phyloP scores from a whole-genome alignment of 805 yeast genomes.

The Myxozyma vanderwaltii region DNA sequence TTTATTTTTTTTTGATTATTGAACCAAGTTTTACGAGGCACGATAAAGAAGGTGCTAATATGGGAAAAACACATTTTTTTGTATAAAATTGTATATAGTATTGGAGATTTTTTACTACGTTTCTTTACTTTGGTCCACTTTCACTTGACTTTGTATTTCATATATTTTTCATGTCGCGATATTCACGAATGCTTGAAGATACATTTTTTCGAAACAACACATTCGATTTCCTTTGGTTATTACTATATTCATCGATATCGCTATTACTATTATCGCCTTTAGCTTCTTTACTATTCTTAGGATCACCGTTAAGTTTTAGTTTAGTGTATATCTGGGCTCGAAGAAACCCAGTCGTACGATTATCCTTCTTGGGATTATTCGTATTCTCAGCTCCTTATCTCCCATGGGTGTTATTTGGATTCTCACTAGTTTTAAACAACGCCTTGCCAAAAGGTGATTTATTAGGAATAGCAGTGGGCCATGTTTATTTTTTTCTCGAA shows the following conservation, averaged over 20 bases:
- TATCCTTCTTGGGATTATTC: slow-evolving; percentile 48
- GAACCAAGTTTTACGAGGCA: background rate
- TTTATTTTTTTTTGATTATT: background rate
- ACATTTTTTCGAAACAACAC: slow-evolving; percentile 40
- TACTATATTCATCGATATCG: slow-evolving; percentile 40
- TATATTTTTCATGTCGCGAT: slow-evolving; percentile 45
- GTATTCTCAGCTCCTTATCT: slow-evolving; percentile 49
- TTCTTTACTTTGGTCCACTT: slow-evolving; percentile 49
- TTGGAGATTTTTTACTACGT: slow-evolving; percentile 48
- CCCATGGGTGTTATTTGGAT: slow-evolving; percentile 46
- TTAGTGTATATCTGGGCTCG: slow-evolving; percentile 53
- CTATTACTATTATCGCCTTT: slow-evolving; percentile 43
- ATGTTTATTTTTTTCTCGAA: slow-evolving; percentile 46
- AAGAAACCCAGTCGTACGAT: slow-evolving; percentile 47
- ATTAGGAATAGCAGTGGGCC: slow-evolving; percentile 50
- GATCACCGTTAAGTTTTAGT: slow-evolving; percentile 45
- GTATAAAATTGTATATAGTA: slow-evolving; percentile 34
- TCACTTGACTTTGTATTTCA: slow-evolving; percentile 44
- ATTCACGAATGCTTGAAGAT: slow-evolving; percentile 48
- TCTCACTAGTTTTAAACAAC: slow-evolving; percentile 36
- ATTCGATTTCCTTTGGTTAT: slow-evolving; percentile 47
- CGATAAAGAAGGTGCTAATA: too few species aligned
- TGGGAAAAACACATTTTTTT: too few species aligned
- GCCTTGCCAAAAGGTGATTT: slow-evolving; percentile 38
- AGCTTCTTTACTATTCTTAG: slow-evolving; percentile 43